These are phyloP conservation scores for Lenzites betulinus DNA, from an alignment of 768 basidiomycete species.

Conservation along the genomic window DNA sequence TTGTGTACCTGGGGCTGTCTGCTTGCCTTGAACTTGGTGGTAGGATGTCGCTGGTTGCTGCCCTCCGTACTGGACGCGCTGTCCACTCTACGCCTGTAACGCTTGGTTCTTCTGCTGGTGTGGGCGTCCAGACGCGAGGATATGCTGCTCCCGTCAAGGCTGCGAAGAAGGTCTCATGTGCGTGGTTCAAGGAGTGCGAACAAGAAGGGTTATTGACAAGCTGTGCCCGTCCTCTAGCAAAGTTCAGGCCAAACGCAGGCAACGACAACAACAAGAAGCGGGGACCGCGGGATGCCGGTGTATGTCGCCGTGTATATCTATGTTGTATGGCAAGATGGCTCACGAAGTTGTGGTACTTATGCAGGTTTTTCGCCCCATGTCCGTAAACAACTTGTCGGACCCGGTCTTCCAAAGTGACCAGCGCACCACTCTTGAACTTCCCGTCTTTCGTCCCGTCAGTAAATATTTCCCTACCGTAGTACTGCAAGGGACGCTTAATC, in stretches of 20 bases:
- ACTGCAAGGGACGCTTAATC: neutral
- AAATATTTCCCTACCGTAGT: neutral
- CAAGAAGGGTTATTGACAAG: neutral
- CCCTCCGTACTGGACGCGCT: constrained; percentile 4
- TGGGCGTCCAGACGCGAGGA: constrained; percentile 4
- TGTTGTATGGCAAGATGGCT: no score
- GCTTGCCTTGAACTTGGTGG: no score
- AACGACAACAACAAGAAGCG: constrained; percentile 4
- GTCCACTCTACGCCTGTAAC: neutral
- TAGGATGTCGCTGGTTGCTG: constrained; percentile 5
- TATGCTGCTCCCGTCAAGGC: constrained; percentile 14
- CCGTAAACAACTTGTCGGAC: constrained; percentile 40
- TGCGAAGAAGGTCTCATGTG: constrained; percentile 12
- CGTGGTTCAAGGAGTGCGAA: neutral
- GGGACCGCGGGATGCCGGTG: constrained; percentile 14
- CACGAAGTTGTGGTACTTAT: no score
- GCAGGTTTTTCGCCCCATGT: constrained; percentile 48
- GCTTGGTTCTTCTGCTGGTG: constrained; percentile 1
- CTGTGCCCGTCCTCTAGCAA: neutral
- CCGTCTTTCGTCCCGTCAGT: constrained; percentile 47
- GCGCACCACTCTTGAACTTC: constrained; percentile 39
- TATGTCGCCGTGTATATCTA: neutral
- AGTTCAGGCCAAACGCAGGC: constrained; percentile 11
- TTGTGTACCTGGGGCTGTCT: neutral
- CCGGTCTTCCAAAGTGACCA: constrained; percentile 43